A percentile compares a stretch with the other conserved stretches of the same genome.
Evolutionary conservation across 352 stramenopile genomes (phyloP).

Genomic region (Pythium insidiosum): DNA sequence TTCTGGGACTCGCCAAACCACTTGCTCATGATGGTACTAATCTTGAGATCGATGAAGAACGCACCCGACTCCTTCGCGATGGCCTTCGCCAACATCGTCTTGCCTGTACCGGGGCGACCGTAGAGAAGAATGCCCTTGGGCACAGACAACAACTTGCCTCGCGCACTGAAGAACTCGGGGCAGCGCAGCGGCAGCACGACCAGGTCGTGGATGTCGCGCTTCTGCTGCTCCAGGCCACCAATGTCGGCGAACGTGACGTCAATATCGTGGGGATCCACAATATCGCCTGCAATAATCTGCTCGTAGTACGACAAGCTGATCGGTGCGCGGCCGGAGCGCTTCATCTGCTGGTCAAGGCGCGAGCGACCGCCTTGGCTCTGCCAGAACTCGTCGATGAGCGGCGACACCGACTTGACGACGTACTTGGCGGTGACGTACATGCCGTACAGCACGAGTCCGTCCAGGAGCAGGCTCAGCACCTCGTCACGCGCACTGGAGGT

Average conservation of each 20-base stretch:
- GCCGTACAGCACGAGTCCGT: slow-evolving; percentile 75
- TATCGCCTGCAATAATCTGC: slow-evolving; percentile 89
- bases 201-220: slow-evolving; percentile 94
- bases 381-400: slow-evolving; percentile 68
- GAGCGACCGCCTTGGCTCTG: slow-evolving; percentile 49
- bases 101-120: slow-evolving; percentile 77
- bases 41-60: slow-evolving; percentile 88
- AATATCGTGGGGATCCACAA: slow-evolving; percentile 92
- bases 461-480: slow-evolving; percentile 63
- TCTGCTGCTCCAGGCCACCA: slow-evolving; percentile 93
- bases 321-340: slow-evolving; percentile 45
- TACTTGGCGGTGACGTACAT: slow-evolving; percentile 81
- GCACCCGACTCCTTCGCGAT: slow-evolving; percentile 93
- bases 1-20: slow-evolving; percentile 92
- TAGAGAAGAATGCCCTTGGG: slow-evolving; percentile 86
- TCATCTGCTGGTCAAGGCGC: slow-evolving; percentile 68
- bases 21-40: slow-evolving; percentile 89
- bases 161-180: slow-evolving; percentile 88
- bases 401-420: slow-evolving; percentile 51
- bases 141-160: slow-evolving; percentile 80
- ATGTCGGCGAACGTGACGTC: slow-evolving; percentile 92
- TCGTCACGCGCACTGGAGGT: slow-evolving; percentile 32
- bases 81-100: slow-evolving; percentile 91
- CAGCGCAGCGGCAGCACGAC: slow-evolving; percentile 90
- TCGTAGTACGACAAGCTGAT: slow-evolving; percentile 86